Evolutionary conservation across 371 early-diverging fungal genomes (phyloP), one percentile per base, ranked within the genome.

Genomic region (Mortierella polycephala): DNA sequence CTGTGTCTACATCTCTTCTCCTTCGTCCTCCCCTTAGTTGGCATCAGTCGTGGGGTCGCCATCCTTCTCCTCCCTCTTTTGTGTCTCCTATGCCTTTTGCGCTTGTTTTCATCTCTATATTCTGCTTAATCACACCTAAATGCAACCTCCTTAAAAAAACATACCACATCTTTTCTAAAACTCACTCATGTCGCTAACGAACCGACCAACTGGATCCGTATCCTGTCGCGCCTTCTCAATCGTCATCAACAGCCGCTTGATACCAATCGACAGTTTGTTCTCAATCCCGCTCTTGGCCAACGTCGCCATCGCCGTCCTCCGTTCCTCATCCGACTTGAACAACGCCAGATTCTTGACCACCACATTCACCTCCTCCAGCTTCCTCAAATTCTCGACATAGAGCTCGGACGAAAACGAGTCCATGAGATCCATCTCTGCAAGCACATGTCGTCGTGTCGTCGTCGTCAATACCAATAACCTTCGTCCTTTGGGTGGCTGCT

Each of bases 191-290:
- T 87, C 81, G 66, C 83, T 83, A 39, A 90, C 90, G 81, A 91
- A 89, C 61, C 88, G 86, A 0, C 84, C 86, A 7, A 89, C 83
- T 60, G 86, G 88, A 66, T 90, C 87, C n/a, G 74, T 71, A 51
- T 94, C 95, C 81, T 95, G 97, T 40, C 92, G 73, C 4, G 96
- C 95, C 93, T 92, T 95, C 75, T 98, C 98, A 39, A 92, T 86
- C 12, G 95, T 85, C 90, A 93, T 91, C 62, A 98, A 73, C 56
- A 98, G 82, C 72, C 93, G 95, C 86, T 98, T 98, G 75, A 98
- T 86, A 10, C 96, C 95, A 51, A 98, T 90, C n/a, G 90, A 83
- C 42, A 97, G 67, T 44, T 87, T 85, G 21, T 84, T 81, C 47
- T 90, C 88, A 62, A 91, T 83, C 16, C 87, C 86, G 14, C 86